Evolutionary conservation across 176 grass and related monocot genomes (phyloP), one percentile per base, ranked within the genome.

Genomic region (Pharus latifolius): DNA sequence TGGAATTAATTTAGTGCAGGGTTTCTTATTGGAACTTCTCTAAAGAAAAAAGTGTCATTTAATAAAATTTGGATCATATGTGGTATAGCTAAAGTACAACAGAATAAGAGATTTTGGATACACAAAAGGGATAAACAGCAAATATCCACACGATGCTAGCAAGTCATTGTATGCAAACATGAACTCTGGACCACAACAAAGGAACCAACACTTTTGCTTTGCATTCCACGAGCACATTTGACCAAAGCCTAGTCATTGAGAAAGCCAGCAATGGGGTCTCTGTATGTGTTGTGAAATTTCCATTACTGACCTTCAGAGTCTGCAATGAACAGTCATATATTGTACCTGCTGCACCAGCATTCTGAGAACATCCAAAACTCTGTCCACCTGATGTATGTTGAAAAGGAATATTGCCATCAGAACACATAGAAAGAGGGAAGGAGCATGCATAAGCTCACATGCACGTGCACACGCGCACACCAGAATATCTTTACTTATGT

Each of bases 201-300:
- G 95, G 95, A 81, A 99, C 90, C 73, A 99, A 73, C 16, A 86
- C 95, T 79, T 88, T 86, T 17, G 95, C 95, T 72, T 89, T 84
- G 76, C 74, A 80, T 62, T 94, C 95, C 22, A 99, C 89, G 74
- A 81, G 82, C 16, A 99, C 95, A 67, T 99, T 99, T 20, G 95
- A 99, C 90, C 87, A 99, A 78, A 99, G 84, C 65, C 75, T 81
- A 58, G 70, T 79, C 47, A 60, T 57, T 24, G 90, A 73, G 75
- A 99, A 99, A 85, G 86, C 95, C 66, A 99, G 84, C 79, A 99
- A 84, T 73, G 95, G 95, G 75, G 95, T 99, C 72, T 99, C 95
- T 30, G 95, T 99, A 29, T 25, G 60, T 42, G 95, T 99, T 45
- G 90, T 90, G 41, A 94, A 88, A 75, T 99, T 99, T 19, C 86